phyloP scores from a whole-genome alignment of 1,139 yeast genomes.

The Kodamaea anthophila region DNA sequence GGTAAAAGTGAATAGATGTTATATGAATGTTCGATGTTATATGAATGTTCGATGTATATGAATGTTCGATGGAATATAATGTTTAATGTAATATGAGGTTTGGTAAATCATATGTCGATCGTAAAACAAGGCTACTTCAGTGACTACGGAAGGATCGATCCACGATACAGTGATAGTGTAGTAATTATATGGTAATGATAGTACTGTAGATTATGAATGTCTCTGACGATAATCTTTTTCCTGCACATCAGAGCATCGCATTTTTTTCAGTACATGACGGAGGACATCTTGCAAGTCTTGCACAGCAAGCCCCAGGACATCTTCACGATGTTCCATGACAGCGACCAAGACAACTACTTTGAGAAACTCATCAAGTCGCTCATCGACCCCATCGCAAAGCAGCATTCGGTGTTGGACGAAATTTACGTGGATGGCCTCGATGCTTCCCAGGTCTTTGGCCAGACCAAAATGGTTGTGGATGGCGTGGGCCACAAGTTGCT shows the following conservation, averaged over 20 bases:
- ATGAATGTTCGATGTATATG: no score
- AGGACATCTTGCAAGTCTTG: conserved; percentile 16
- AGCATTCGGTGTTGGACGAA: conserved; percentile 72
- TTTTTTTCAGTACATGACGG: conserved; percentile 12
- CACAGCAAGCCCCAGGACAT: conserved; percentile 22
- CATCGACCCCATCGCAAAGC: conserved; percentile 60
- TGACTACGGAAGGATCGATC: no score
- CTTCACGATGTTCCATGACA: conserved; percentile 17
- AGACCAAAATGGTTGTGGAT: conserved; percentile 76
- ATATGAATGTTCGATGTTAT: no score
- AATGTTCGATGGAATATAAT: no score
- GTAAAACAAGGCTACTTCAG: no score
- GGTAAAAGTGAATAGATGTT: no score
- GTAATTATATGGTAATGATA: no score
- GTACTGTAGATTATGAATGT: no score
- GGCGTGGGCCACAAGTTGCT: conserved; percentile 56
- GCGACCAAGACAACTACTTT: conserved; percentile 17
- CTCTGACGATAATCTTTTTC: no score
- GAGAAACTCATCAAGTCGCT: conserved; percentile 43
- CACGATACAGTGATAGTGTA: no score
- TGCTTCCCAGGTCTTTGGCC: conserved; percentile 91
- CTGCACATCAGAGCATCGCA: conserved; percentile 6
- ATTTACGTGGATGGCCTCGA: conserved; percentile 82
- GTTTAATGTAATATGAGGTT: no score
- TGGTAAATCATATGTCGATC: no score